Conservation (phyloP, 1,284 basidiomycete genomes). For the Entoloma clypeatum region DNA sequence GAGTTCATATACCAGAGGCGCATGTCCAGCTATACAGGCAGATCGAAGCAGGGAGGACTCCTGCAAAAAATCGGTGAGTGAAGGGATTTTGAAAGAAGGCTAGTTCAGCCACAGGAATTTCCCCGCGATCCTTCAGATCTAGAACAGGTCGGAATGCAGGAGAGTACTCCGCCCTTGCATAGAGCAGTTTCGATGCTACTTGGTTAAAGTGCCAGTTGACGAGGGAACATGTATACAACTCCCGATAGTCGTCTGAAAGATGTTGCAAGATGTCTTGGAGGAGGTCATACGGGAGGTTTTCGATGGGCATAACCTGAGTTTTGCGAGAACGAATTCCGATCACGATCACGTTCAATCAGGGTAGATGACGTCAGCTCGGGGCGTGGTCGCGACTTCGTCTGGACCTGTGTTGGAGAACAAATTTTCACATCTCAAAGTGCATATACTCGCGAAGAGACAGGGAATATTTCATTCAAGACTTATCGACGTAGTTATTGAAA, state of each 20-base stretch:
- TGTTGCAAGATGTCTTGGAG: conserved; percentile 34
- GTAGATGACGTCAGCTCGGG: neutral
- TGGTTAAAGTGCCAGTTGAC: conserved; percentile 41
- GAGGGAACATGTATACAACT: conserved; percentile 37
- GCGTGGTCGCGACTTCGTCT: too few species aligned
- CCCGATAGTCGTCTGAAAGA: conserved; percentile 29
- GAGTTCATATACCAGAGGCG: conserved; percentile 36
- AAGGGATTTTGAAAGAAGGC: neutral
- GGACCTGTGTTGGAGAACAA: too few species aligned
- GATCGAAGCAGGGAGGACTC: conserved; percentile 35
- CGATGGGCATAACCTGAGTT: too few species aligned
- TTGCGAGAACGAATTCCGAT: too few species aligned
- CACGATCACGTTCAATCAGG: neutral
- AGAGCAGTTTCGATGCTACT: conserved; percentile 41
- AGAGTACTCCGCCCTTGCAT: conserved; percentile 38
- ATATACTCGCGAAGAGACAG: too few species aligned
- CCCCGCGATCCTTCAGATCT: conserved; percentile 33
- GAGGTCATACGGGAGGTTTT: conserved; percentile 34
- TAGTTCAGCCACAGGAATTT: conserved; percentile 29
- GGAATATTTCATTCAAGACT: too few species aligned
- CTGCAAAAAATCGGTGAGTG: conserved; percentile 13
- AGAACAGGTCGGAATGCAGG: conserved; percentile 32
- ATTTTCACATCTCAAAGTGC: too few species aligned
- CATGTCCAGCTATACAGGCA: conserved; percentile 38
- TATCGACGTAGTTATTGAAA: too few species aligned